Evolutionary conservation across 208 protist species (phyloP), one percentile per base, ranked within the genome.

Genomic region (Trichomonas vaginalis): DNA sequence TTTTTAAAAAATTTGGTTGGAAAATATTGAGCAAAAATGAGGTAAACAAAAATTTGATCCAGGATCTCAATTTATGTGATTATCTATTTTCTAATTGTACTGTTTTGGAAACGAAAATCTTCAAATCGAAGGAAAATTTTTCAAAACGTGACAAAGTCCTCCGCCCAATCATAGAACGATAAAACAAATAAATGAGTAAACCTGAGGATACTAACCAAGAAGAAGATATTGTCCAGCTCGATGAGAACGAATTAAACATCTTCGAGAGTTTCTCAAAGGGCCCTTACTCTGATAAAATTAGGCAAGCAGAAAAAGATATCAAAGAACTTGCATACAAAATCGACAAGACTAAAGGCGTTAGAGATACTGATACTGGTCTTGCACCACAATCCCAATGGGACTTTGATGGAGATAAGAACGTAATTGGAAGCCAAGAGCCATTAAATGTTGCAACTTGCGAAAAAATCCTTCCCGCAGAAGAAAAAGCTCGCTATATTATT

Each of bases 351-450:
- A 92, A 92, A 92, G 86, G 86, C 39, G 86, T 92, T n/a, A 35
- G 42, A 15, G 86, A 92, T 35, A 49, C 40, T 92, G 99, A 99
- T 97, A 99, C 99, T 95, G 99, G 99, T 82, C 98, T 99, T 27
- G 98, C 98, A 1, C 98, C 98, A 87, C 98, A 98, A 35, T 98
- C 98, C 92, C 97, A 99, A 96, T 99, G 99, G 99, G 99, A 99
- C 97, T 97, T 99, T 14, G 98, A 98, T 95, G 98, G 97, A 51
- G 99, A 99, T 15, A 42, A 45, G 27, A 92, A 51, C 45, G 56
- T 49, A 21, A 17, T 92, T 51, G 42, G 45, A 35, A 32, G 23
- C 15, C 45, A 92, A 87, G 56, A 96, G 40, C 95, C 86, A 51
- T 47, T 96, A 40, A 86, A 95, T 46, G 90, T 96, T 56, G 70